Evolutionary conservation across 345 rosid genomes (phyloP), one percentile per base, ranked within the genome.

Genomic region (Dovyalis caffra): DNA sequence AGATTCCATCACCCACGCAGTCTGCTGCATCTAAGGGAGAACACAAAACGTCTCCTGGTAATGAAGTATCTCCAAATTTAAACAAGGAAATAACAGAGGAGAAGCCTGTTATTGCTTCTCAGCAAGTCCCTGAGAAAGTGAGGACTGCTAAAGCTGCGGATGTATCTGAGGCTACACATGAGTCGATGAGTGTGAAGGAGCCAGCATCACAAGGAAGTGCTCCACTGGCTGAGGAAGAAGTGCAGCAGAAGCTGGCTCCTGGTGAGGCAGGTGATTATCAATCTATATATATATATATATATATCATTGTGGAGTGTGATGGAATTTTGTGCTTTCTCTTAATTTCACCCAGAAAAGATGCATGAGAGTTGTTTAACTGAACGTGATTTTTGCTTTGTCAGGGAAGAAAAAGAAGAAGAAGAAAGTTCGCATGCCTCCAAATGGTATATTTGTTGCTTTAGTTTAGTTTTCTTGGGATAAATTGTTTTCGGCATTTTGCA

Each of bases 341-440:
- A 18, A 28, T 37, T 66, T 28, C 14, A 21, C 9, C 9, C 23
- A 53, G 31, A 9, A 75, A 7, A 28, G 32, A 47, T 29, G 5
- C 29, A 12, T 31, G 2, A n/a, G 20, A 21, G 32, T 26, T 16
- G 16, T 53, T 51, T 76, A 64, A 70, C 62, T 35, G 40, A 29
- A 2, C 31, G 25, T 77, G 65, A 67, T 31, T 35, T 79, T 71
- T 70, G 20, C 62, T 73, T 75, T 74, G 58, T 64, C 88, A 93
- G 99, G 85, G 77, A 93, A 85, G 87, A 91, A 87, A 76, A 95
- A 79, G 88, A 95, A 89, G 75, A 93, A 88, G 86, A 95, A 91
- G 87, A 95, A 91, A 80, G 85, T 78, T 4, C 91, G 89, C 33
- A 51, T 74, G 84, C 89, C 97, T 69, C 82, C 83, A 73, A 89